These are phyloP conservation scores for Saussurea involucrata DNA, from an alignment of 129 eudicot species.

Conservation along the genomic window DNA sequence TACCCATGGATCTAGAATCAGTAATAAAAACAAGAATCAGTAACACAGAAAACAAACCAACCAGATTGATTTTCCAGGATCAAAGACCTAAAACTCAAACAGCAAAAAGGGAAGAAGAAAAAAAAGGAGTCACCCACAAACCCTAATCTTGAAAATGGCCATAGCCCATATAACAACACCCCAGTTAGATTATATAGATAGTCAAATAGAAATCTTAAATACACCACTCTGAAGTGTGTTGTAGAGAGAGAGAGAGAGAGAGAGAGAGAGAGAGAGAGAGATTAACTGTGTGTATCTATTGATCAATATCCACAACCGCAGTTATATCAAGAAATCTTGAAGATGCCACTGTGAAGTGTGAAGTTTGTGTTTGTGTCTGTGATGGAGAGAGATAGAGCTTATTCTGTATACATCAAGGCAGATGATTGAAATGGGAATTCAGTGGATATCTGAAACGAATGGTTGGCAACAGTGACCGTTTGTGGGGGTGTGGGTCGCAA, in stretches of 20 bases:
- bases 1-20: conserved; percentile 5
- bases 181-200: neutral
- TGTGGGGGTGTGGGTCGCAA: conserved; percentile 19
- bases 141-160: conserved; percentile 26
- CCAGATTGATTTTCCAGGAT: neutral
- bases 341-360: conserved; percentile 4
- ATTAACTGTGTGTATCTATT: neutral
- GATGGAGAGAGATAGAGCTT: neutral
- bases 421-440: conserved; percentile 18
- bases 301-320: neutral
- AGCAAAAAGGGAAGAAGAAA: neutral
- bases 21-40: conserved; percentile 1
- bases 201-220: neutral
- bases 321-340: conserved; percentile 8
- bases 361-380: neutral
- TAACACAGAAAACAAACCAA: neutral
- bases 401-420: neutral
- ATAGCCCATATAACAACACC: neutral
- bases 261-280: conserved; percentile 1
- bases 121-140: neutral
- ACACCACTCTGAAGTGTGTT: neutral
- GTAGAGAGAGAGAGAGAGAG: neutral
- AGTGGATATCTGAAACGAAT: conserved; percentile 18
- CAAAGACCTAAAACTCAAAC: conserved; percentile 2
- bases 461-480: conserved; percentile 10